Evolutionary conservation across 352 stramenopile species (phyloP), one percentile per base, ranked within the genome.

Genomic region (Phytophthora sp.): DNA sequence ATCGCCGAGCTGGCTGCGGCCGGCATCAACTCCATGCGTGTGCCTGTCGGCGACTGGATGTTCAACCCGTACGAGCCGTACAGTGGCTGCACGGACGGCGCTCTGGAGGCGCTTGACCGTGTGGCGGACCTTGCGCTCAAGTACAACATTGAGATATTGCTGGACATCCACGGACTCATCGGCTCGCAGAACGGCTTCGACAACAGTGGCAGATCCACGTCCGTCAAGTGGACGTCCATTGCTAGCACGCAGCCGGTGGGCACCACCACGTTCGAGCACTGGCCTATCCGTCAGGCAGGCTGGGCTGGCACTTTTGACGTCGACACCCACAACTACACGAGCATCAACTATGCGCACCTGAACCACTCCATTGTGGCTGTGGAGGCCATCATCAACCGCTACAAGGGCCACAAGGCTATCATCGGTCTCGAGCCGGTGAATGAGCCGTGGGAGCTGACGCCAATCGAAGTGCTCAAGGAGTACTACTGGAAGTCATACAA

Each of bases 401-500:
- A 98, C 72, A 72, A 76, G 23, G 79, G 76, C 41, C 80, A 98
- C 74, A 87, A 90, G n/a, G 88, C 89, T 13, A 88, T 99, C 9
- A 78, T 98, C 8, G 96, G 94, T 12, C 49, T 99, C 21, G 89
- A 99, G 58, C 94, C 95, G 6, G 92, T 98, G 45, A 99, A 99
- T 66, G 96, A 99, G 64, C 96, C 96, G 18, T 98, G 95, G 95
- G 89, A 98, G 70, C 86, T 97, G 39, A 98, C 95, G 35, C 95
- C 95, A 0, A 92, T 98, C 39, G 54, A 96, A 7, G 77, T 92
- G 26, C 75, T 98, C 39, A 98, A 98, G 65, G 67, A 95, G 23
- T 99, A 98, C 74, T 99, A 99, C 82, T 98, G 94, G 95, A 96
- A 98, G 76, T 92, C 89, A 41, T 98, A 99, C 77, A 92, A 98